A percentile compares a stretch with the other conserved stretches of the same genome.
phyloP scores from a whole-genome alignment of 2,329 filamentous ascomycete species.

The Penicillium sp. region DNA sequence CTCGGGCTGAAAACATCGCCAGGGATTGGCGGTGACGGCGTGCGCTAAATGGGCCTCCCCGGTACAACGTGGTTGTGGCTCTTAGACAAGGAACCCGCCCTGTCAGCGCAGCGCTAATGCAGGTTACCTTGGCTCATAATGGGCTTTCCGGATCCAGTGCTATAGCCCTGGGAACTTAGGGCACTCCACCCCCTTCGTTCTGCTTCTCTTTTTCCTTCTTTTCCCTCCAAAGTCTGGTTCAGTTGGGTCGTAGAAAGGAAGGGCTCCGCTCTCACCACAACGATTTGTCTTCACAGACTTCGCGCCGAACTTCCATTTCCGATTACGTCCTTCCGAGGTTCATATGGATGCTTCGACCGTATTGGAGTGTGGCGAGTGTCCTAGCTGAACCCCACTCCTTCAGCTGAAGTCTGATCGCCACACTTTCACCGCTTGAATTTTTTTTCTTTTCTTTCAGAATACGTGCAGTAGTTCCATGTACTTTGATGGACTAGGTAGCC shows the following conservation, averaged over 20 bases:
- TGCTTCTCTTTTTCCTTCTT: constrained; percentile 10
- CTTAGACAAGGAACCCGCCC: constrained; percentile 24
- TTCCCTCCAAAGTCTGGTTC: neutral
- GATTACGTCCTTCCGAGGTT: neutral
- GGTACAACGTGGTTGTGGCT: constrained; percentile 30
- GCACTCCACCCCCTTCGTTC: constrained; percentile 25
- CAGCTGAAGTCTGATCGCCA: constrained; percentile 32
- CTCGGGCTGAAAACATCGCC: neutral
- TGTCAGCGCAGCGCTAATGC: constrained; percentile 39
- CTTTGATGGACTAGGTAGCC: constrained; percentile 19
- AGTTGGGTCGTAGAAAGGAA: neutral
- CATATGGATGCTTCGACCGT: constrained; percentile 17
- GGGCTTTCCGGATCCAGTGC: constrained; percentile 34
- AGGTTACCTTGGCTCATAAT: constrained; percentile 36
- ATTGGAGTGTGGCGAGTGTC: constrained; percentile 18
- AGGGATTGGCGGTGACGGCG: constrained; percentile 18
- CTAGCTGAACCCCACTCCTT: constrained; percentile 23
- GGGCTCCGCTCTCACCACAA: constrained; percentile 10
- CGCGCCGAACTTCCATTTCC: neutral
- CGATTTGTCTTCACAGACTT: neutral
- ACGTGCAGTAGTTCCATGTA: constrained; percentile 27
- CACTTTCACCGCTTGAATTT: constrained; percentile 22
- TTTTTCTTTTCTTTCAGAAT: constrained; percentile 9
- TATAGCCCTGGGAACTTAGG: constrained; percentile 39
- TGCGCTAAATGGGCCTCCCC: constrained; percentile 7